phyloP scores from a whole-genome alignment of 768 basidiomycete species.

The Auricularia cornea region DNA sequence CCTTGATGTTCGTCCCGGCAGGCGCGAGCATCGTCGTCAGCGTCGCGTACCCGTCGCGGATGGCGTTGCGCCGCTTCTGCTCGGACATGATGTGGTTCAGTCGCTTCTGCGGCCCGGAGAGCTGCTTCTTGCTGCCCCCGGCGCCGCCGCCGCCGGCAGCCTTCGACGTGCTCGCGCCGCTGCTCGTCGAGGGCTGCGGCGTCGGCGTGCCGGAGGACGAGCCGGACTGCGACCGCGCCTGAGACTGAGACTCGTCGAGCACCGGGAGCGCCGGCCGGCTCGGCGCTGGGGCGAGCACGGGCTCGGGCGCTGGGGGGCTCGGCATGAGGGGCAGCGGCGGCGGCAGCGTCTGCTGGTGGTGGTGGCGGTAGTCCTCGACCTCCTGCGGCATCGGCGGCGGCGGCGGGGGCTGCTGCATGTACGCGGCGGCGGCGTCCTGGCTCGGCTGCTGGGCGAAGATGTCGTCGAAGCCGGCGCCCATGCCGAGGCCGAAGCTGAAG shows the following conservation, averaged over 20 bases:
- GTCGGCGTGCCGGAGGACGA: slow-evolving; percentile 11
- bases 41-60: slow-evolving; percentile 83
- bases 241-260: not conserved
- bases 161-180: slow-evolving; percentile 8
- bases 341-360: too few relatives aligned
- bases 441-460: not conserved
- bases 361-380: too few relatives aligned
- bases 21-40: slow-evolving; percentile 74
- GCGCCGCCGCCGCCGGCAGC: not conserved
- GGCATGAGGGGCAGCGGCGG: too few relatives aligned
- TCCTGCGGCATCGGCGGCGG: too few relatives aligned
- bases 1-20: slow-evolving; percentile 54
- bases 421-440: not conserved
- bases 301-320: too few relatives aligned
- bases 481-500: slow-evolving; percentile 34
- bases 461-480: too few relatives aligned
- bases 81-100: slow-evolving; percentile 93
- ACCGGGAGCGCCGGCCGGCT: too few relatives aligned
- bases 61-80: slow-evolving; percentile 87
- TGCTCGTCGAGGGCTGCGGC: slow-evolving; percentile 9
- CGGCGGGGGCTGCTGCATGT: not conserved
- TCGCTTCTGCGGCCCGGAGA: slow-evolving; percentile 80
- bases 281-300: too few relatives aligned
- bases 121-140: slow-evolving; percentile 49
- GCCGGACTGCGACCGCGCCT: slow-evolving; percentile 7